phyloP scores from a whole-genome alignment of 2,329 filamentous ascomycete species.

The Talaromyces rugulosus region DNA sequence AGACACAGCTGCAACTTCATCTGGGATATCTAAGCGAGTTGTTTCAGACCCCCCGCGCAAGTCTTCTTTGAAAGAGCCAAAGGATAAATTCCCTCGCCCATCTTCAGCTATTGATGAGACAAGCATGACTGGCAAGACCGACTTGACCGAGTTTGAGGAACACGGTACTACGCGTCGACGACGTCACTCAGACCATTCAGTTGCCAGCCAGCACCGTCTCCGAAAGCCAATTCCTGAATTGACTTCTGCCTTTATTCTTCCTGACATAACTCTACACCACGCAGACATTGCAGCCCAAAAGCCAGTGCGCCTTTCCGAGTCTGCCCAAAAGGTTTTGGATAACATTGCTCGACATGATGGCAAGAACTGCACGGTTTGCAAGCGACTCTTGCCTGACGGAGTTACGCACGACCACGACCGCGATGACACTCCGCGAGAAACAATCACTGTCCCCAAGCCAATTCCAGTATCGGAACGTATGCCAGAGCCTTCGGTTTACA shows the following conservation, averaged over 20 bases:
- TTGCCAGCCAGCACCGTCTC: constrained; percentile 47
- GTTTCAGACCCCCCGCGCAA: constrained; percentile 45
- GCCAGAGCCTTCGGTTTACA: constrained; percentile 38
- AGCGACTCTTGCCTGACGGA: constrained; percentile 36
- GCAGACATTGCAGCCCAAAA: constrained; percentile 25
- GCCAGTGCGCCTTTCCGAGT: constrained; percentile 32
- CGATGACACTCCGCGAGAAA: constrained; percentile 13
- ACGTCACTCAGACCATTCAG: constrained; percentile 43
- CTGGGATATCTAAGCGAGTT: constrained; percentile 31
- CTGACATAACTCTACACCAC: constrained; percentile 55
- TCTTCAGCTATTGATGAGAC: constrained; percentile 32
- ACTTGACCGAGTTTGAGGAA: constrained; percentile 24
- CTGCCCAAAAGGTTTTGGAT: constrained; percentile 39
- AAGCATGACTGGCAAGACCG: constrained; percentile 27
- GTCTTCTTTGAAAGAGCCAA: constrained; percentile 52
- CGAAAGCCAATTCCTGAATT: constrained; percentile 49
- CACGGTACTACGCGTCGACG: constrained; percentile 28
- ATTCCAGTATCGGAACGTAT: constrained; percentile 49
- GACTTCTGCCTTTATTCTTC: constrained; percentile 62
- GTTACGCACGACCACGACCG: constrained; percentile 30
- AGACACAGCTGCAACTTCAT: constrained; percentile 37
- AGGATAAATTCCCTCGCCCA: constrained; percentile 29
- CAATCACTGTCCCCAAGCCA: constrained; percentile 46
- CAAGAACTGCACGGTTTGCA: constrained; percentile 55
- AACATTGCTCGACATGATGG: constrained; percentile 46